phyloP scores from a whole-genome alignment of 176 grass and related monocot species.

The barley (Hordeum vulgare) region DNA sequence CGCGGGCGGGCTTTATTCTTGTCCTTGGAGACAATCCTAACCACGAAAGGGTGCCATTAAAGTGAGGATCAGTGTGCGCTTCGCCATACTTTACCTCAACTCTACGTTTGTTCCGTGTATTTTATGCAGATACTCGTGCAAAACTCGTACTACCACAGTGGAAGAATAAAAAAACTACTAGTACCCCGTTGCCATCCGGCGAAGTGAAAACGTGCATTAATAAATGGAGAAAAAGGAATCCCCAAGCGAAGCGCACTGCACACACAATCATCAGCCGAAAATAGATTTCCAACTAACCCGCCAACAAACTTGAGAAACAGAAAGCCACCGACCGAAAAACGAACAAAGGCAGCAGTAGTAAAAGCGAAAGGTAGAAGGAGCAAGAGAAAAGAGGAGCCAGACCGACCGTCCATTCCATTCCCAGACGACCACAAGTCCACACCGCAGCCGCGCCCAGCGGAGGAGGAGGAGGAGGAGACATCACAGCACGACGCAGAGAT shows the following conservation, averaged over 20 bases:
- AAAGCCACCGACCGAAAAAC: neutral
- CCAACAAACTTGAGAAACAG: neutral
- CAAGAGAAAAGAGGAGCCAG: neutral
- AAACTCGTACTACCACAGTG: too few relatives aligned
- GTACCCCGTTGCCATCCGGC: too few relatives aligned
- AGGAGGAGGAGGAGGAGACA: neutral
- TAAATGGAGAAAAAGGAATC: too few relatives aligned
- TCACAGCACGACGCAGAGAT: neutral
- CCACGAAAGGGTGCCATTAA: neutral
- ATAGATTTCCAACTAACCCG: neutral
- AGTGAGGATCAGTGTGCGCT: neutral
- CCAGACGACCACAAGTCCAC: neutral
- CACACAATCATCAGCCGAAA: too few relatives aligned
- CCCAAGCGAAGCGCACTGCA: too few relatives aligned
- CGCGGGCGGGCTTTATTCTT: too few relatives aligned
- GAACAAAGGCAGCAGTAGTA: too few relatives aligned
- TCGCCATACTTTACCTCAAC: neutral
- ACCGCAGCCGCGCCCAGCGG: neutral
- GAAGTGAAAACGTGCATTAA: too few relatives aligned
- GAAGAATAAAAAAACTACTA: too few relatives aligned
- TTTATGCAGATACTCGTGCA: too few relatives aligned
- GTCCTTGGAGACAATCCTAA: neutral
- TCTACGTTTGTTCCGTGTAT: neutral
- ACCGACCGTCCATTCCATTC: slow-evolving; percentile 3
- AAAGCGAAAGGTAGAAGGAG: neutral